Evolutionary conservation across 805 yeast genomes (phyloP).

Genomic region (Hanseniaspora thailandica): DNA sequence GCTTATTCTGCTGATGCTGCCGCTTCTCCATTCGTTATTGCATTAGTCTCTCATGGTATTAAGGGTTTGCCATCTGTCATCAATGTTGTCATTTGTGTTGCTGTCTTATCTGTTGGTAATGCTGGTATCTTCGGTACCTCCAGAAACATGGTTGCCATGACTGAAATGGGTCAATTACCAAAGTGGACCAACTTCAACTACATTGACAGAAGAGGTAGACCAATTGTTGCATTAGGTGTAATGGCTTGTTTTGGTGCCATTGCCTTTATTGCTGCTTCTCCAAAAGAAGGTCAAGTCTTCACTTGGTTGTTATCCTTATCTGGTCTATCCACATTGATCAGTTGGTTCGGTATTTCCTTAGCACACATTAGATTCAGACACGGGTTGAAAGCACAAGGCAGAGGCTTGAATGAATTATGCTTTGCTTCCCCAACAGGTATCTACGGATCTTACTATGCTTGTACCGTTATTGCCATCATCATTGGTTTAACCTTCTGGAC

Average conservation of each 20-base stretch:
- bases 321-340: slow-evolving; percentile 47
- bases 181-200: slow-evolving; percentile 43
- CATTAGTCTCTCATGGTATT: slow-evolving; percentile 53
- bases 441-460: not conserved
- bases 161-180: slow-evolving; percentile 60
- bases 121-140: slow-evolving; percentile 54
- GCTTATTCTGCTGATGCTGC: slow-evolving; percentile 43
- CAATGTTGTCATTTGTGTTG: slow-evolving; percentile 55
- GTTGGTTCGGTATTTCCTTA: slow-evolving; percentile 51
- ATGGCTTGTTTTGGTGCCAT: slow-evolving; percentile 44
- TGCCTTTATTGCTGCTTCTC: slow-evolving; percentile 43
- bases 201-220: slow-evolving; percentile 70
- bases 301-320: slow-evolving; percentile 45
- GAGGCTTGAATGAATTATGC: slow-evolving; percentile 52
- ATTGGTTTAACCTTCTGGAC: not conserved
- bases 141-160: slow-evolving; percentile 55
- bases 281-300: slow-evolving; percentile 39
- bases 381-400: slow-evolving; percentile 54
- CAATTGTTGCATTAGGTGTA: slow-evolving; percentile 51
- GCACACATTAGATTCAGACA: slow-evolving; percentile 53
- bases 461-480: not conserved
- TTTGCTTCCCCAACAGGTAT: slow-evolving; percentile 55
- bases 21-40: slow-evolving; percentile 67
- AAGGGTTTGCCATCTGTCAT: slow-evolving; percentile 51
- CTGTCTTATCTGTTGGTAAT: slow-evolving; percentile 61